Percentiles rank a stretch among this genome's conserved stretches.
Evolutionary conservation across 163 green algal genomes (phyloP).

Genomic region (Coccomyxa subellipsoidea): DNA sequence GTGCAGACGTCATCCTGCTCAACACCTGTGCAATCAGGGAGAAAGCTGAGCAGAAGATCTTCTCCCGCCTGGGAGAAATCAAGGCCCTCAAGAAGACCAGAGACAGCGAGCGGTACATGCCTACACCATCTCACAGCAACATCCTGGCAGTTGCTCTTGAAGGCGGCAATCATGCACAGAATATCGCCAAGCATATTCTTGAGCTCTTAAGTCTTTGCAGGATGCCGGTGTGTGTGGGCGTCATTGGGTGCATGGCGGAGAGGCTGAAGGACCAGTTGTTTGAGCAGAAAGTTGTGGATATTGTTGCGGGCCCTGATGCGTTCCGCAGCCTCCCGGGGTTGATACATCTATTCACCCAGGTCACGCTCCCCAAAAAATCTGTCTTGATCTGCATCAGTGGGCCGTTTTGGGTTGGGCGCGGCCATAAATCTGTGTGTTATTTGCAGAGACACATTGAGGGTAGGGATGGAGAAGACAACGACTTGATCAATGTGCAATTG

Average conservation of each 20-base stretch:
- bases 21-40: conserved; percentile 88
- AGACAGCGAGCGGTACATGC: neutral
- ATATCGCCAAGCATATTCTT: too few species aligned
- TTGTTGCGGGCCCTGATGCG: conserved; percentile 85
- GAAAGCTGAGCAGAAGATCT: conserved; percentile 62
- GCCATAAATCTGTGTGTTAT: too few species aligned
- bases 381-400: too few species aligned
- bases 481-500: conserved; percentile 85
- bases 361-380: too few species aligned
- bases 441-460: neutral
- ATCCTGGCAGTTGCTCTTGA: too few species aligned
- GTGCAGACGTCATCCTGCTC: conserved; percentile 75
- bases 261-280: conserved; percentile 79
- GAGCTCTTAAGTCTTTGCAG: too few species aligned
- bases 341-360: conserved; percentile 32
- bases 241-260: conserved; percentile 94
- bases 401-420: too few species aligned
- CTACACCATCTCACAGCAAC: too few species aligned
- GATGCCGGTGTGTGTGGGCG: conserved; percentile 48
- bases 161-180: too few species aligned
- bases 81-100: neutral
- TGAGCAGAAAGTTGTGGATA: conserved; percentile 74
- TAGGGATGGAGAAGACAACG: neutral
- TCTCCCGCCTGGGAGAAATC: neutral
- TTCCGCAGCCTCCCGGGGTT: conserved; percentile 85